Evolutionary conservation across 495 filamentous ascomycete genomes (phyloP).

Genomic region (Hypoxylon cercidicola): DNA sequence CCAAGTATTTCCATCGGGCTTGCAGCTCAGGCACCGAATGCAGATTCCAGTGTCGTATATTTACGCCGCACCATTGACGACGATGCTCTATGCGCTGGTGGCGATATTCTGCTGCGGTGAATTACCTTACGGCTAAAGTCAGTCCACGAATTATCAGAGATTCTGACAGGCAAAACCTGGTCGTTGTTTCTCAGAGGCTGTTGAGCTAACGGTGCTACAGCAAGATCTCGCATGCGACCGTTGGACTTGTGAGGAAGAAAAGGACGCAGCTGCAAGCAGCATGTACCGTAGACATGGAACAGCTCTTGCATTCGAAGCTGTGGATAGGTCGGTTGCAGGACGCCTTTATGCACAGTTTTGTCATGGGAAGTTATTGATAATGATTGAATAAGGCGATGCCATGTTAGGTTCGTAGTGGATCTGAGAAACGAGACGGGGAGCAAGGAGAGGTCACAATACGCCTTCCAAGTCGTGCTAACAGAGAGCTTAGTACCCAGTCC

Average conservation of each 20-base stretch:
- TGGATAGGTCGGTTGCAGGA: constrained; percentile 18
- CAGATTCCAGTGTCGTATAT: constrained; percentile 7
- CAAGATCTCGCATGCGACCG: constrained; percentile 27
- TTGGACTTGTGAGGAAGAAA: constrained; percentile 21
- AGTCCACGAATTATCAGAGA: constrained; percentile 29
- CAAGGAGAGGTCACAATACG: background rate
- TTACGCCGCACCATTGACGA: constrained; percentile 4
- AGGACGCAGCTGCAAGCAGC: constrained; percentile 21
- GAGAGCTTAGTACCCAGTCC: no score
- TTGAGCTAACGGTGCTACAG: constrained; percentile 5
- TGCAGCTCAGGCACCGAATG: constrained; percentile 16
- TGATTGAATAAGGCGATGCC: background rate
- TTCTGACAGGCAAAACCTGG: constrained; percentile 2
- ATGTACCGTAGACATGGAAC: constrained; percentile 24
- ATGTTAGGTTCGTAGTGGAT: constrained; percentile 20
- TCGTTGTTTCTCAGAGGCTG: constrained; percentile 4
- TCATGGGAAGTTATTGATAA: constrained; percentile 16
- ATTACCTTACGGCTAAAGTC: constrained; percentile 6
- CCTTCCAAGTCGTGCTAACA: background rate
- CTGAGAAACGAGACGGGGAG: background rate
- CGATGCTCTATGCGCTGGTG: constrained; percentile 12
- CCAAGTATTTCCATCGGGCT: constrained; percentile 16
- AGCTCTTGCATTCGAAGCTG: constrained; percentile 14
- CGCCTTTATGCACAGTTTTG: constrained; percentile 7
- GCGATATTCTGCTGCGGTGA: constrained; percentile 17